Percentiles rank a stretch among this genome's conserved stretches.
Conservation (phyloP, 371 early-diverging fungal genomes). For the Apophysomyces elegans region DNA sequence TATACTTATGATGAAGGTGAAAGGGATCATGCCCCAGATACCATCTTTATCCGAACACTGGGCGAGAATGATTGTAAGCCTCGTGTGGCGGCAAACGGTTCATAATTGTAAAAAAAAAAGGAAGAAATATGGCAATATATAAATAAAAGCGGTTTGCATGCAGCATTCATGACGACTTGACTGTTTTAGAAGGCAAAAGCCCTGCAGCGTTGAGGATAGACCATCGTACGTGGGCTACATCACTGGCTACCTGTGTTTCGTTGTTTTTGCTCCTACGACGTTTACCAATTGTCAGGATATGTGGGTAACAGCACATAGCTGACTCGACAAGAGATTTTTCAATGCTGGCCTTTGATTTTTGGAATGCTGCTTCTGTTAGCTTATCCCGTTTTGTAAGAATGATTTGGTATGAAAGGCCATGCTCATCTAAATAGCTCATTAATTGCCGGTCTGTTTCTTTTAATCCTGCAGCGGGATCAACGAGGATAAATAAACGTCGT, state of each 20-base stretch:
- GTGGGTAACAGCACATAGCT: slow-evolving; percentile 62
- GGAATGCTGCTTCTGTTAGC: slow-evolving; percentile 47
- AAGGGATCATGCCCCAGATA: slow-evolving; percentile 84
- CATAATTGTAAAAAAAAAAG: slow-evolving; percentile 3
- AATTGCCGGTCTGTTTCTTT: slow-evolving; percentile 67
- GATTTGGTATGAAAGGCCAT: slow-evolving; percentile 64
- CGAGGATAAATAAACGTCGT: slow-evolving; percentile 63
- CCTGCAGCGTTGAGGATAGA: slow-evolving; percentile 18
- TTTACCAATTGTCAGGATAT: slow-evolving; percentile 47
- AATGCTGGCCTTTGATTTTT: slow-evolving; percentile 41
- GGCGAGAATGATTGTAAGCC: slow-evolving; percentile 74
- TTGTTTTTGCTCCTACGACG: slow-evolving; percentile 19
- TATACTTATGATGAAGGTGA: slow-evolving; percentile 96
- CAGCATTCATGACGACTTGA: background rate
- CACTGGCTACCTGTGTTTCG: slow-evolving; percentile 6
- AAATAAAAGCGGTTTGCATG: background rate
- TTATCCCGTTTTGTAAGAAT: slow-evolving; percentile 72
- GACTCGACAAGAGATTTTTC: slow-evolving; percentile 49
- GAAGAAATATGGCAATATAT: slow-evolving; percentile 2
- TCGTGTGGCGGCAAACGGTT: slow-evolving; percentile 17
- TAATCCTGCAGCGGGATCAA: slow-evolving; percentile 73
- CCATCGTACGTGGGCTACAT: slow-evolving; percentile 14
- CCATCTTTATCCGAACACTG: slow-evolving; percentile 76
- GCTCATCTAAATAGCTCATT: slow-evolving; percentile 60
- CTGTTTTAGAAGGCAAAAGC: slow-evolving; percentile 1